Base-by-base conservation (phyloP, 192 early-diverging fungal species). In the Coemansia sp. region DNA sequence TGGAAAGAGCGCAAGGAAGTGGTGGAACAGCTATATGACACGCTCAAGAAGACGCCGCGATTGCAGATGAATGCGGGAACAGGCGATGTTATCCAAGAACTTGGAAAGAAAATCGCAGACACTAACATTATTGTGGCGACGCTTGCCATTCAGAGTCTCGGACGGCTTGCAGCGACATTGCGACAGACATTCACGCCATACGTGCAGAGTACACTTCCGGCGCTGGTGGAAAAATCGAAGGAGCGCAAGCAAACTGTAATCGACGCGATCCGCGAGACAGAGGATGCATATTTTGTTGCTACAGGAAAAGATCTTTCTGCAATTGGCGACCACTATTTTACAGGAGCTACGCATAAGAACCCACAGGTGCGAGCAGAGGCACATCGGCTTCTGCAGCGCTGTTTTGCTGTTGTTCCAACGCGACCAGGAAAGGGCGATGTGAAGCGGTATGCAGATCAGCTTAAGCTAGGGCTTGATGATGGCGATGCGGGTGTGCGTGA, bases 1-100 rank as follows among this genome's bases (percentile, higher is more conserved):
- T 99, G 98, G 98, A 88, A 96, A 75, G 96, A 98, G 68, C 85
- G 98, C 68, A 96, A 95, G 63, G 95, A 97, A 62, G 94, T 87
- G 0, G 64, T 98, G 38, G 93, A 95, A 52, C 83, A 69, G 10
- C 69, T 99, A 25, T 62, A 92, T 6, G 66, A 49, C 10, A 34
- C 66, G 19, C 56, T 81, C 24, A 61, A 68, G 58, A 81, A 75
- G 62, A 41, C 69, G 32, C 61, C 72, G 12, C 78, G 78, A 7
- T 53, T 81, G 59, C 73, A 81, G 53, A 70, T 72, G 47, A 81
- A 52, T 56, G 51, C 73, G 3, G 87, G 74, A 28, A 70, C 92
- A 4, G 86, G 88, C 22, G 94, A 98, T 56, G 76, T 98, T 6
- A 81, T 98, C 4, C 83, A 83, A 16, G 85, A 87, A 16, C 82